These are phyloP conservation scores for Nephelium lappaceum DNA, from an alignment of 345 rosid species.

Conservation along the genomic window DNA sequence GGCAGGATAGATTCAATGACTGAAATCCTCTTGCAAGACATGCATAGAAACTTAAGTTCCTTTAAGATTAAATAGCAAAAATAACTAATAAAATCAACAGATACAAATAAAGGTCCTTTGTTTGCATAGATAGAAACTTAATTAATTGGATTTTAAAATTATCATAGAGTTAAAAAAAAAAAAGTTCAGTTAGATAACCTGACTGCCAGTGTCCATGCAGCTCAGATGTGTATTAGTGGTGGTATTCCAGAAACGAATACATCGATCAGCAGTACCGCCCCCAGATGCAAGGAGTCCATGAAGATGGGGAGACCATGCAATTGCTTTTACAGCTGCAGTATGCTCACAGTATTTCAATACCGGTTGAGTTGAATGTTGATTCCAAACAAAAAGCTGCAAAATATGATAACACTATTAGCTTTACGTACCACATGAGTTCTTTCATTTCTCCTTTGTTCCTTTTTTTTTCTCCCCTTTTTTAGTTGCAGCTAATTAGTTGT, in stretches of 20 bases:
- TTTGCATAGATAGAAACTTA: slow-evolving; percentile 2
- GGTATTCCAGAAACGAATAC: slow-evolving; percentile 99
- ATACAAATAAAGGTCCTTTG: not conserved
- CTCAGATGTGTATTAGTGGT: slow-evolving; percentile 82
- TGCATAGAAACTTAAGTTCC: not conserved
- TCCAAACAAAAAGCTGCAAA: slow-evolving; percentile 96
- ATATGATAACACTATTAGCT: slow-evolving; percentile 24
- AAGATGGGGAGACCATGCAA: slow-evolving; percentile 99
- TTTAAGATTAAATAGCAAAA: slow-evolving; percentile 3
- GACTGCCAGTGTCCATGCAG: slow-evolving; percentile 95
- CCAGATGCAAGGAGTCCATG: slow-evolving; percentile 99
- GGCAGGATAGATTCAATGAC: not conserved
- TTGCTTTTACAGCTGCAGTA: slow-evolving; percentile 98
- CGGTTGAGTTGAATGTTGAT: slow-evolving; percentile 93
- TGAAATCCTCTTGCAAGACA: not conserved
- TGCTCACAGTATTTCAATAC: slow-evolving; percentile 88
- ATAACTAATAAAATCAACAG: not conserved
- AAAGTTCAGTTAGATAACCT: slow-evolving; percentile 45
- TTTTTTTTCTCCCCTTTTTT: too few species aligned
- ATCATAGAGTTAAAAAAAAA: not conserved
- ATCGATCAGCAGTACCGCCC: slow-evolving; percentile 97
- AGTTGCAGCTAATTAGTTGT: too few species aligned
- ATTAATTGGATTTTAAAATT: not conserved
- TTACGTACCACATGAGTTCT: not conserved
- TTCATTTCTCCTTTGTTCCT: too few species aligned